Conservation (phyloP, 2,329 filamentous ascomycete genomes). For the Neocucurbitaria cava region DNA sequence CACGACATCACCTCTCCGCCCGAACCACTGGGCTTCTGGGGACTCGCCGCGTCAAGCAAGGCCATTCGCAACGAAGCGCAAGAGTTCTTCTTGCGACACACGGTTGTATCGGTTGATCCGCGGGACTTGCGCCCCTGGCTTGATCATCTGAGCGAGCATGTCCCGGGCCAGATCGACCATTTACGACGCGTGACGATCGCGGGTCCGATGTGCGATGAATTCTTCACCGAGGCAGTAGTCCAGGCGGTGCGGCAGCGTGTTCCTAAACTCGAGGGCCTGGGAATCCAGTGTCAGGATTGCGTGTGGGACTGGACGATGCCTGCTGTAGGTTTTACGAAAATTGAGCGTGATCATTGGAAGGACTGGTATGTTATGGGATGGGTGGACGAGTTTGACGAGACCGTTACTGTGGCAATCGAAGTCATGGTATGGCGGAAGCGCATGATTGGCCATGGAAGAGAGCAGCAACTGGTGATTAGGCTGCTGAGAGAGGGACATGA, state of each 20-base stretch:
- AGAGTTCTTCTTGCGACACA: conserved; percentile 8
- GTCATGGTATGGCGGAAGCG: conserved; percentile 1
- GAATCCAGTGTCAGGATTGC: conserved; percentile 12
- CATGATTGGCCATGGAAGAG: not conserved
- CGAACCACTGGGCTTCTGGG: conserved; percentile 12
- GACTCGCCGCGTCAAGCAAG: conserved; percentile 15
- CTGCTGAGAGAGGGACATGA: conserved; percentile 5
- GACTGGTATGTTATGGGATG: not conserved
- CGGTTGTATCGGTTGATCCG: conserved; percentile 11
- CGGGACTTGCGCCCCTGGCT: conserved; percentile 10
- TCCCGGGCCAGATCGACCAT: conserved; percentile 6
- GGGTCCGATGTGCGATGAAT: not conserved
- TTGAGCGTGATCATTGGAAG: not conserved
- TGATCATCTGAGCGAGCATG: conserved; percentile 2
- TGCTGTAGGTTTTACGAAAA: too few relatives aligned
- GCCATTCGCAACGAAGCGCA: conserved; percentile 16
- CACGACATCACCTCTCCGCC: conserved; percentile 4
- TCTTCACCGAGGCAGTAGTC: not conserved
- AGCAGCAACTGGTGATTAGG: conserved; percentile 4
- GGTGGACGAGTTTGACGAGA: not conserved
- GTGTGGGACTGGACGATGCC: not conserved
- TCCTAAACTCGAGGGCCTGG: conserved; percentile 15
- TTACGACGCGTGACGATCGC: conserved; percentile 7
- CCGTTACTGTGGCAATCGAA: conserved; percentile 6
- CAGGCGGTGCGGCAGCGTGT: not conserved